Percentiles rank a stretch among this genome's conserved stretches.
phyloP scores from a whole-genome alignment of 1,284 basidiomycete species.

The Veloboletus limbatus region DNA sequence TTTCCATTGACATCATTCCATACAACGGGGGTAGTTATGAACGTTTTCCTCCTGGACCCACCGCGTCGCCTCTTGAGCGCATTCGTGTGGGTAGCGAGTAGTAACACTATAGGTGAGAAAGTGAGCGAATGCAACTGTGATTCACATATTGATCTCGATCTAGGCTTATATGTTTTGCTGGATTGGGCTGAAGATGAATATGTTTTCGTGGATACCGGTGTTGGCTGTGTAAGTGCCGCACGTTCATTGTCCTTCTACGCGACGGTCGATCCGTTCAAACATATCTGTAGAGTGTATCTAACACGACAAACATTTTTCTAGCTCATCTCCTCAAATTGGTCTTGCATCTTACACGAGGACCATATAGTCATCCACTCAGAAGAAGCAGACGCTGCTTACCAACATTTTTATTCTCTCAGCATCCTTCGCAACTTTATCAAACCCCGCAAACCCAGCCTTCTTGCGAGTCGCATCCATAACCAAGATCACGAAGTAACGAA shows the following conservation, averaged over 20 bases:
- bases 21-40: constrained; percentile 69
- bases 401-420: constrained; percentile 34
- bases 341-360: constrained; percentile 58
- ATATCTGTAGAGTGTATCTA: constrained; percentile 7
- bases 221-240: constrained; percentile 58
- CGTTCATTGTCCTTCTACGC: constrained; percentile 2
- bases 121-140: background rate
- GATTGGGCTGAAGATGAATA: constrained; percentile 66
- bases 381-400: constrained; percentile 36
- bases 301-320: constrained; percentile 23
- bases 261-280: constrained; percentile 7
- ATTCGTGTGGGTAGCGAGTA: constrained; percentile 58
- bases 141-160: constrained; percentile 38
- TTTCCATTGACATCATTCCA: constrained; percentile 56
- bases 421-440: constrained; percentile 25
- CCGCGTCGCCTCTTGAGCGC: constrained; percentile 57
- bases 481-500: constrained; percentile 4
- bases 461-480: constrained; percentile 12
- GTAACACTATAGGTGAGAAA: constrained; percentile 32
- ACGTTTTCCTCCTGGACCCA: constrained; percentile 71
- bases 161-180: constrained; percentile 60
- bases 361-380: constrained; percentile 73
- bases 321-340: constrained; percentile 69
- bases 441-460: constrained; percentile 25
- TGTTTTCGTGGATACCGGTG: constrained; percentile 68